Evolutionary conservation across 768 basidiomycete genomes (phyloP), one percentile per base, ranked within the genome.

Genomic region (Russula ochroleuca): DNA sequence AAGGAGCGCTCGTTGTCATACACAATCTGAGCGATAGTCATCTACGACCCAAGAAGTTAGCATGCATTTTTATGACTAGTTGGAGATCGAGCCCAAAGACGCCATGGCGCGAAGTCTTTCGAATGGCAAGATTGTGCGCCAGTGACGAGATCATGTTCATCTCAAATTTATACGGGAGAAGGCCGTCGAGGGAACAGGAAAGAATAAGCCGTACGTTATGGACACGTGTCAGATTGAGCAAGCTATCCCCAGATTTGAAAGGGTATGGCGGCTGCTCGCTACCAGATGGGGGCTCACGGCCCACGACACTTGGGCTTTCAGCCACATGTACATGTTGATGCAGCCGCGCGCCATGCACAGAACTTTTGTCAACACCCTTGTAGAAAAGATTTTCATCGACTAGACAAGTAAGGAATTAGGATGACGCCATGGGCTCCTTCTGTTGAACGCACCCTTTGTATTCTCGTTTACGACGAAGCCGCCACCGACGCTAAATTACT

Each of bases 401-500:
- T 90, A 61, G 1, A 45, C n/a, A 25, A 45, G n/a, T n/a, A 43
- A 28, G 21, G 50, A 11, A 45, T 60, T 37, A 45, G 62, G 17
- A 47, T 38, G 17, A 37, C 3, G 14, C 35, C 23, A 53, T 6
- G 48, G 8, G 31, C 38, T 6, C 14, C n/a, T 43, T 7, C 23
- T 59, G 10, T 54, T 31, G 4, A 28, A 66, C 70, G 62, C 68
- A 87, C 90, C 86, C 79, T 94, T 88, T 1, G 94, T 97, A 73
- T 93, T 90, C 45, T 94, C 91, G 70, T 97, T 97, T 28, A 97
- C 93, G 3, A 96, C 94, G 72, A 96, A 97, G 2, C 94, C 94
- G 49, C 94, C 94, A 2, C 94, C 93, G 54, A 97, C 93, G 59
- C 90, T 85, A 57, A 17, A 49, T 47, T 23, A 19, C 25, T 50